Base-by-base conservation (phyloP, 441 rosid species). In the Sinapis alba region DNA sequence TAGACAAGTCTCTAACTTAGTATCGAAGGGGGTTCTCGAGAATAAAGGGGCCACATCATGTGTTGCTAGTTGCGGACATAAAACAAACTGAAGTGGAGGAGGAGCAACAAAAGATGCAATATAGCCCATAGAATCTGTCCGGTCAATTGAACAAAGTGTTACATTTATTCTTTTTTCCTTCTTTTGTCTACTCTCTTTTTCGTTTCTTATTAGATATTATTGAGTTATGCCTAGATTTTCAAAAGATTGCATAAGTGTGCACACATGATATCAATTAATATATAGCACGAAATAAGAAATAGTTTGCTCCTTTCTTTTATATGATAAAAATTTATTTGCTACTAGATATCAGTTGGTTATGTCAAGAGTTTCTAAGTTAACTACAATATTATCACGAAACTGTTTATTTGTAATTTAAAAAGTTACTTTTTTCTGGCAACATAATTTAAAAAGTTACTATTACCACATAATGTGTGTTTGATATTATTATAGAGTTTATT, bases 71-170 rank as follows among this genome's bases (percentile, higher is more conserved):
- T 78, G 77, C 73, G 34, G 60, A 72, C 81, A 78, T 61, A 72
- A 72, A 72, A 66, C 77, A 78, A 78, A 38, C 64, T 24, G 72
- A 78, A 78, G 69, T 77, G 71, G 80, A 72, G 71, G 80, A 72
- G 60, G 64, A 50, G 77, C 71, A 77, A 71, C 76, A 78, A 67
- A 66, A 78, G 81, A 72, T 78, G 69, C 73, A 72, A 36, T 77
- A 27, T 65, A 36, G 69, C 81, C 81, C 73, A 60, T 78, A 66
- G 81, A 78, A 78, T 78, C 69, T 78, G 73, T 72, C 73, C 73
- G 73, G 81, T 72, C 81, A 78, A 78, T 72, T 77, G 68, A 70
- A 56, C 56, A 45, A 64, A 7, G 59, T 64, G 71, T 65, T 70
- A 11, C 71, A 60, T 62, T 62, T 76, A 62, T 69, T 76, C 59